Percentiles rank a stretch among this genome's conserved stretches.
Conservation (phyloP, 2,329 filamentous ascomycete genomes). For the Penicillium concentricum region DNA sequence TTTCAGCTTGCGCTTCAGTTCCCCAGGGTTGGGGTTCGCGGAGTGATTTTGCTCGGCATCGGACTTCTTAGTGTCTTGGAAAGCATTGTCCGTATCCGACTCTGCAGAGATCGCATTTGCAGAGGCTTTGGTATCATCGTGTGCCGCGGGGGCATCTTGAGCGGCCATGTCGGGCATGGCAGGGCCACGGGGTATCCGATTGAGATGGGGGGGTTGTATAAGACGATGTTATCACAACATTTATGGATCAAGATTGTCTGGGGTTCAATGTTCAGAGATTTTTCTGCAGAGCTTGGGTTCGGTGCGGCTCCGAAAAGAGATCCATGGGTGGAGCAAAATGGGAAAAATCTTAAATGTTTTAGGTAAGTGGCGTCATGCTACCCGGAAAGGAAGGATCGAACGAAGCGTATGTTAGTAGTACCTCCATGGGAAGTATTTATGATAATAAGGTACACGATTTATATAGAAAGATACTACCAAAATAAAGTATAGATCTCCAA, state of each 20-base stretch:
- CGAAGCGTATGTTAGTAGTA: neutral
- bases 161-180: constrained; percentile 13
- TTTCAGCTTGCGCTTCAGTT: constrained; percentile 26
- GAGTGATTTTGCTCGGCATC: constrained; percentile 21
- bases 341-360: constrained; percentile 15
- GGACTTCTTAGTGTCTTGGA: constrained; percentile 14
- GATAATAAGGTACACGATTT: neutral
- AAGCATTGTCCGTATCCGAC: constrained; percentile 11
- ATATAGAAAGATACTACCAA: neutral
- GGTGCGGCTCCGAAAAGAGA: constrained; percentile 7
- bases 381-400: constrained; percentile 8
- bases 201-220: neutral
- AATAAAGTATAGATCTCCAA: neutral
- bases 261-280: constrained; percentile 1
- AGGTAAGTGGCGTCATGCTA: constrained; percentile 12
- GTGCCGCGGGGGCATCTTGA: constrained; percentile 4
- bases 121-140: neutral
- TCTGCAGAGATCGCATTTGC: constrained; percentile 1
- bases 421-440: neutral
- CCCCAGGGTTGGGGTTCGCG: constrained; percentile 10
- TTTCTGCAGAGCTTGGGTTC: constrained; percentile 10
- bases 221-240: neutral
- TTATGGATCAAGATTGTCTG: neutral
- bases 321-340: constrained; percentile 7
- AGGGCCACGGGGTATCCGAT: neutral